Conservation (phyloP, 352 stramenopile species). For the Phytophthora rubi region DNA sequence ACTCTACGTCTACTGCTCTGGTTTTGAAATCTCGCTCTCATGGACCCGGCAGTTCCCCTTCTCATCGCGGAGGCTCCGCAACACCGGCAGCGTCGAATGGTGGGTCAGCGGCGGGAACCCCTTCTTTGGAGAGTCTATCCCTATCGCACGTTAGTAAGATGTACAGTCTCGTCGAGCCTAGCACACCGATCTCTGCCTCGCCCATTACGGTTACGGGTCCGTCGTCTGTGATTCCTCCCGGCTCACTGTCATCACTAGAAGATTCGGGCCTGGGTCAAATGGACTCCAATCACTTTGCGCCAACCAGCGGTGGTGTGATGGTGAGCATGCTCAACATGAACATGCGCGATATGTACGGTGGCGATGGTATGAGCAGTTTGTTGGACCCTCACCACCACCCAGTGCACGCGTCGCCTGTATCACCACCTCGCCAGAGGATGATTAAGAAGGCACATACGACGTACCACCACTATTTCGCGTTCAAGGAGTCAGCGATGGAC, state of each 20-base stretch:
- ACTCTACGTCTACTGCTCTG: constrained; percentile 45
- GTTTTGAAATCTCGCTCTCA: constrained; percentile 43
- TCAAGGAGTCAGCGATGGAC: constrained; percentile 84
- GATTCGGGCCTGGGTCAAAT: constrained; percentile 49
- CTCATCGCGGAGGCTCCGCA: constrained; percentile 23
- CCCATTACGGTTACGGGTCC: constrained; percentile 48
- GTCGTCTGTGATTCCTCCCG: constrained; percentile 38
- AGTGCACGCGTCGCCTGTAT: constrained; percentile 48
- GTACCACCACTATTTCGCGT: constrained; percentile 77
- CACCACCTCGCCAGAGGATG: constrained; percentile 64
- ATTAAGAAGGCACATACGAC: constrained; percentile 71
- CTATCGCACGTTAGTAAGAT: constrained; percentile 82
- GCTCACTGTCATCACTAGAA: constrained; percentile 39
- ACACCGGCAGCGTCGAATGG: constrained; percentile 28
- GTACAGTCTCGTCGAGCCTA: constrained; percentile 83
- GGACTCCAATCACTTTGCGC: constrained; percentile 69
- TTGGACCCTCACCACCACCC: constrained; percentile 57
- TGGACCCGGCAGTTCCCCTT: constrained; percentile 27
- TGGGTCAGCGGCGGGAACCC: constrained; percentile 23
- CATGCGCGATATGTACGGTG: constrained; percentile 80
- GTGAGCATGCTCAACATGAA: constrained; percentile 85
- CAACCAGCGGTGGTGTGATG: constrained; percentile 63
- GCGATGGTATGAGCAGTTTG: constrained; percentile 63
- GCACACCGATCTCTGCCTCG: constrained; percentile 58
- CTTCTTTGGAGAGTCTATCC: constrained; percentile 76